phyloP scores from a whole-genome alignment of 73 alveolate genomes.

The Stentor coeruleus region DNA sequence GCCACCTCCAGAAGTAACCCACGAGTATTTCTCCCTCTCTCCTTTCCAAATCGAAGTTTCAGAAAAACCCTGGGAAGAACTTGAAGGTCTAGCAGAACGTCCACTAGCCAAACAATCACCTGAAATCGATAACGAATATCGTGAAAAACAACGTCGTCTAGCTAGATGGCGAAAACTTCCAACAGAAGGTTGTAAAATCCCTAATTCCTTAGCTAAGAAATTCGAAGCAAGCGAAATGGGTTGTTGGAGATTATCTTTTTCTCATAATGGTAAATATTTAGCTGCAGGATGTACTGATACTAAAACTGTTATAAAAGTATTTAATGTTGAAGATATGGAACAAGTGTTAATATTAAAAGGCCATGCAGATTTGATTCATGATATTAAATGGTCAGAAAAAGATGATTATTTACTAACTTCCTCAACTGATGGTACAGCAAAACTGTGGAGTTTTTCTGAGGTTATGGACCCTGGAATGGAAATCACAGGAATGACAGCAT shows the following conservation, averaged over 20 bases:
- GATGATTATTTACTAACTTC: constrained; percentile 75
- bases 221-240: constrained; percentile 87
- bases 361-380: constrained; percentile 94
- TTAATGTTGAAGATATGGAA: constrained; percentile 78
- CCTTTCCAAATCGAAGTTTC: constrained; percentile 42
- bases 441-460: constrained; percentile 75
- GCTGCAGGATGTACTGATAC: constrained; percentile 97
- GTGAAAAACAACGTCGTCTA: constrained; percentile 32
- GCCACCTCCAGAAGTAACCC: not conserved
- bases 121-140: constrained; percentile 39
- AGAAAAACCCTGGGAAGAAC: constrained; percentile 31
- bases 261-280: constrained; percentile 80
- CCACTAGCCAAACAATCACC: constrained; percentile 30
- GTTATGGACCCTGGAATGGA: not conserved
- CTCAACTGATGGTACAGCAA: constrained; percentile 83
- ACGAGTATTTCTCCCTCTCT: not conserved
- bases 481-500: not conserved
- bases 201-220: constrained; percentile 75
- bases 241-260: constrained; percentile 85
- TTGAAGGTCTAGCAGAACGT: not conserved
- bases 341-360: constrained; percentile 74
- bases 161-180: constrained; percentile 77
- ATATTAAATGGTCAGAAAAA: constrained; percentile 79
- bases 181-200: constrained; percentile 77
- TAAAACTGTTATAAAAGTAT: constrained; percentile 86